These are phyloP conservation scores for Solanum etuberosum DNA, from an alignment of 257 asterid genomes.

Conservation along the genomic window DNA sequence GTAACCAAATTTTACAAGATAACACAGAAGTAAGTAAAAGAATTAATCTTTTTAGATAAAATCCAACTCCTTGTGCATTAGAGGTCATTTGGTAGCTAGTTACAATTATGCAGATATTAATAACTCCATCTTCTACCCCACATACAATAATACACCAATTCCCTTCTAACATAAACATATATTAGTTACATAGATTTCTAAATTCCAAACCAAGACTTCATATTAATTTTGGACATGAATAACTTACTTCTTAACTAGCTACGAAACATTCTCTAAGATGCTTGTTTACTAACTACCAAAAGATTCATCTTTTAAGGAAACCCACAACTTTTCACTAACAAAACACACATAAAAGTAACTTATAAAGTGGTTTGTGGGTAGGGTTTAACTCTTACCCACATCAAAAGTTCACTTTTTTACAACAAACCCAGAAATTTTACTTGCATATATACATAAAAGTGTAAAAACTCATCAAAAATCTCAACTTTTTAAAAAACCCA, in stretches of 20 bases:
- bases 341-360: neutral
- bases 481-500: neutral
- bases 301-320: neutral
- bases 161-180: neutral
- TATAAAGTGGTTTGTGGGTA: neutral
- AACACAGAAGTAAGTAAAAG: neutral
- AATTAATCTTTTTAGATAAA: neutral
- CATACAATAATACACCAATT: neutral
- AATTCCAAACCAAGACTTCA: neutral
- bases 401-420: neutral
- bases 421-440: neutral
- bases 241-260: neutral
- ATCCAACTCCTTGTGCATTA: neutral
- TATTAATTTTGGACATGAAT: neutral
- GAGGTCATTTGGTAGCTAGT: neutral
- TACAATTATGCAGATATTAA: neutral
- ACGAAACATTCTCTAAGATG: neutral
- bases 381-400: neutral
- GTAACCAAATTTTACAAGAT: neutral
- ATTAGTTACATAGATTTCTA: neutral
- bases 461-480: neutral
- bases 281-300: neutral
- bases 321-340: neutral
- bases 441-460: neutral
- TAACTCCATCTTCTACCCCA: neutral